Evolutionary conservation across 192 early-diverging fungal genomes (phyloP).

Genomic region (Pecoramyces ruminantium): DNA sequence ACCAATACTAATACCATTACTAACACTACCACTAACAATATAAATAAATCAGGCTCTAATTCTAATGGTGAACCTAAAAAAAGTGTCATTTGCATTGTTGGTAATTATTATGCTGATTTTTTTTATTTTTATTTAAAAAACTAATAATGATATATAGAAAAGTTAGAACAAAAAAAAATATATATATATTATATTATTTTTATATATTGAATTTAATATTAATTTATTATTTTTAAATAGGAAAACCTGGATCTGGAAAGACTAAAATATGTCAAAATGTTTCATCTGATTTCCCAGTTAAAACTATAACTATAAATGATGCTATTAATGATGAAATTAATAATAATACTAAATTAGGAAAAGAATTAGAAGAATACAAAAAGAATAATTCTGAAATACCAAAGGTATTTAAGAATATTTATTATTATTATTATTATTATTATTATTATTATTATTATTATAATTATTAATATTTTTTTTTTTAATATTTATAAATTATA

Average conservation of each 20-base stretch:
- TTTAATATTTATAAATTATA: too few relatives aligned
- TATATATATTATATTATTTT: too few relatives aligned
- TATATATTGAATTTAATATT: neutral
- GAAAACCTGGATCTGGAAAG: neutral
- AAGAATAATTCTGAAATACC: neutral
- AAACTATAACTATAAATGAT: neutral
- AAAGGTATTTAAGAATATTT: neutral
- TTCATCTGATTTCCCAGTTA: neutral
- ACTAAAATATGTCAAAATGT: neutral
- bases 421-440: too few relatives aligned
- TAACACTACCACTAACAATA: too few relatives aligned
- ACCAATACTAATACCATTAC: too few relatives aligned
- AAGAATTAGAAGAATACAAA: neutral
- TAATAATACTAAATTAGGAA: neutral
- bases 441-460: too few relatives aligned
- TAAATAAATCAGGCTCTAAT: too few relatives aligned
- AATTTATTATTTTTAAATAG: neutral
- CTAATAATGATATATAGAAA: neutral
- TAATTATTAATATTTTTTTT: too few relatives aligned
- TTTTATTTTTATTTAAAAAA: neutral
- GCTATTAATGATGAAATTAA: neutral
- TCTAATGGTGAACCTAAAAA: neutral
- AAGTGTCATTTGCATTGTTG: neutral
- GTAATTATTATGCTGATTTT: neutral
- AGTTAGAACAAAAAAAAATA: too few relatives aligned